phyloP scores from a whole-genome alignment of 306 rosid species.

The Ormosia semicastrata region DNA sequence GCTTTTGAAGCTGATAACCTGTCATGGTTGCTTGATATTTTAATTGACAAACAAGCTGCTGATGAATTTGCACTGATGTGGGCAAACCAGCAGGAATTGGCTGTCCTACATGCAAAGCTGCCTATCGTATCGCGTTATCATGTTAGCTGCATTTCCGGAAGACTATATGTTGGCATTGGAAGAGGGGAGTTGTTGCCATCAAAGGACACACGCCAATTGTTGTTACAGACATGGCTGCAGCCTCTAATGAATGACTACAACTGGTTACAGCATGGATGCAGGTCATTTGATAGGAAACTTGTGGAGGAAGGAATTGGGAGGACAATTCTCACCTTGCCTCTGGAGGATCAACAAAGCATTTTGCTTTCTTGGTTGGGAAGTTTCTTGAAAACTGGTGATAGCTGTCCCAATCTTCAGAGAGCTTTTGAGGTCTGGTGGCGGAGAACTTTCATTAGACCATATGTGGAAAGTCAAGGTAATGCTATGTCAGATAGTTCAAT shows the following conservation, averaged over 20 bases:
- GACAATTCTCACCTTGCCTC: conserved; percentile 91
- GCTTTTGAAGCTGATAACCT: conserved; percentile 82
- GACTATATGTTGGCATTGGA: conserved; percentile 80
- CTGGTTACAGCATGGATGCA: conserved; percentile 89
- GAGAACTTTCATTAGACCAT: conserved; percentile 82
- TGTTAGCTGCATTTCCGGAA: conserved; percentile 76
- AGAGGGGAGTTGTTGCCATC: conserved; percentile 83
- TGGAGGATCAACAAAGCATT: conserved; percentile 89
- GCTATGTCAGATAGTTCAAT: conserved; percentile 44
- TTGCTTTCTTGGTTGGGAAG: conserved; percentile 90
- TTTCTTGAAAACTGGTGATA: conserved; percentile 88
- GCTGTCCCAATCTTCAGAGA: conserved; percentile 90
- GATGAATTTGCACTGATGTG: conserved; percentile 80
- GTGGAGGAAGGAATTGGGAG: conserved; percentile 99
- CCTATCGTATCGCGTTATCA: conserved; percentile 66
- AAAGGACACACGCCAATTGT: conserved; percentile 64
- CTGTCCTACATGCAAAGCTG: conserved; percentile 61
- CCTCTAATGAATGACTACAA: conserved; percentile 87
- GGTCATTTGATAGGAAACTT: conserved; percentile 82
- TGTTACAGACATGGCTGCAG: conserved; percentile 89
- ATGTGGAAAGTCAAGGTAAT: conserved; percentile 57
- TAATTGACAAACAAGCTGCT: conserved; percentile 76
- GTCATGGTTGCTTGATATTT: conserved; percentile 88
- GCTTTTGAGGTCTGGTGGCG: conserved; percentile 99
- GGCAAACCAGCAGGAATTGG: conserved; percentile 82